A percentile compares a stretch with the other conserved stretches of the same genome.
These are phyloP conservation scores for Xylaria sp. DNA, from an alignment of 2,329 filamentous ascomycete genomes.

Conservation along the genomic window DNA sequence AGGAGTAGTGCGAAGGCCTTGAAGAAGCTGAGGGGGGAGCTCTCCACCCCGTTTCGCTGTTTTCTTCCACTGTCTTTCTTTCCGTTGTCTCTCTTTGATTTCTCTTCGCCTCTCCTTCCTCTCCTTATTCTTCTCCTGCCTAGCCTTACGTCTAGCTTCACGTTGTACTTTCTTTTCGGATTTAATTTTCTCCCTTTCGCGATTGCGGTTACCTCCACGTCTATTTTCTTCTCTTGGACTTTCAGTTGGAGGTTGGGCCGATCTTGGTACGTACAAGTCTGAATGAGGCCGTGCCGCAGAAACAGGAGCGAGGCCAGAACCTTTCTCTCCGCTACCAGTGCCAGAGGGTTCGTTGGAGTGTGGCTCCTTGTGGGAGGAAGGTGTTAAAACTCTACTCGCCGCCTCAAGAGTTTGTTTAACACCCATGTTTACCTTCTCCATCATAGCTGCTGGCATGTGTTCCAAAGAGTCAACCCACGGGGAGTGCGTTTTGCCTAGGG, in stretches of 20 bases:
- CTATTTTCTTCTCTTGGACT: not conserved
- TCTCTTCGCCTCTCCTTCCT: slow-evolving; percentile 27
- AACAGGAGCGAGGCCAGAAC: slow-evolving; percentile 16
- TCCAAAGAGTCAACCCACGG: slow-evolving; percentile 28
- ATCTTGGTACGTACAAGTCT: slow-evolving; percentile 8
- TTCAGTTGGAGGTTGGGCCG: not conserved
- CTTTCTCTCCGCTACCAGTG: not conserved
- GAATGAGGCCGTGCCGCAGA: slow-evolving; percentile 5
- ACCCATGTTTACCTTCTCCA: slow-evolving; percentile 24
- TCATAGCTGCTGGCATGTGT: slow-evolving; percentile 10
- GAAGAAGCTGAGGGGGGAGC: slow-evolving; percentile 22
- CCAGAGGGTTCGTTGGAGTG: not conserved
- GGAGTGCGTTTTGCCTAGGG: slow-evolving; percentile 18
- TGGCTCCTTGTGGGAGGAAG: not conserved
- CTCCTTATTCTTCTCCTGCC: slow-evolving; percentile 29
- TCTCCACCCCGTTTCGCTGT: slow-evolving; percentile 28
- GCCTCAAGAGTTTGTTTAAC: slow-evolving; percentile 22
- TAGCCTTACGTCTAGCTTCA: slow-evolving; percentile 27
- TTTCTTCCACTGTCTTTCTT: slow-evolving; percentile 28
- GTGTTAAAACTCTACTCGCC: slow-evolving; percentile 10
- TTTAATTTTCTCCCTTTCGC: slow-evolving; percentile 26
- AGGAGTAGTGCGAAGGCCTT: slow-evolving; percentile 5
- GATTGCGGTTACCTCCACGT: not conserved
- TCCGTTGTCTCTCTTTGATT: slow-evolving; percentile 28
- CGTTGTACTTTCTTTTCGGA: slow-evolving; percentile 27